A percentile compares a stretch with the other conserved stretches of the same genome.
phyloP scores from a whole-genome alignment of 2,329 filamentous ascomycete genomes.

The Didymella arachidicola region DNA sequence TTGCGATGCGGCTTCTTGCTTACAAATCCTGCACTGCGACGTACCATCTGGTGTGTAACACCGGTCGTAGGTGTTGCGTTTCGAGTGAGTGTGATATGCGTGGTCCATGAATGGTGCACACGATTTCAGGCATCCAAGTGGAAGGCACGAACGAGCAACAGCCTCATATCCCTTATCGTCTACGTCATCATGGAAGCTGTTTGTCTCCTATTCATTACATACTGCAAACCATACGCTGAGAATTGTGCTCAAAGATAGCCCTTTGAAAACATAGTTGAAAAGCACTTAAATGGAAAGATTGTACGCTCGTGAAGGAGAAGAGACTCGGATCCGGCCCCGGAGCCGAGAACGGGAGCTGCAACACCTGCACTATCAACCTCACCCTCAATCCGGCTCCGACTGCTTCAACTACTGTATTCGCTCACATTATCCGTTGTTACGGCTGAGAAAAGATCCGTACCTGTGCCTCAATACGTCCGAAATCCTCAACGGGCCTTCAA shows the following conservation, averaged over 20 bases:
- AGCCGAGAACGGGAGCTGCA: background rate
- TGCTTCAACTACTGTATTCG: background rate
- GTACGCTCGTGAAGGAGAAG: no score
- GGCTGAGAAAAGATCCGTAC: background rate
- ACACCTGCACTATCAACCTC: background rate
- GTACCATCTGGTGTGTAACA: constrained; percentile 27
- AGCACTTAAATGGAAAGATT: background rate
- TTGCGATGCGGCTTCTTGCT: constrained; percentile 46
- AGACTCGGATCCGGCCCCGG: constrained; percentile 15
- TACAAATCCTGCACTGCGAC: constrained; percentile 40
- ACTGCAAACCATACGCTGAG: background rate
- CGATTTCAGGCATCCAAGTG: constrained; percentile 1
- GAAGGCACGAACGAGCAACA: background rate
- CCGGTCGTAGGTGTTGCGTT: background rate
- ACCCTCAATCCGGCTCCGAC: constrained; percentile 4
- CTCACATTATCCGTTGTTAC: background rate
- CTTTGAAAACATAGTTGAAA: background rate
- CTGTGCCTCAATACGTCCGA: background rate
- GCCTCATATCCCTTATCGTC: background rate
- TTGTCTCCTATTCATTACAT: background rate
- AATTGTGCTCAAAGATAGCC: background rate
- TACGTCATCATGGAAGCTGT: background rate
- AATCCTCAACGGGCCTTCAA: background rate
- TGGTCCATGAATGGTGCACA: background rate
- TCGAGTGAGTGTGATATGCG: background rate